These are phyloP conservation scores for Heritiera littoralis DNA, from an alignment of 345 rosid species.

Conservation along the genomic window DNA sequence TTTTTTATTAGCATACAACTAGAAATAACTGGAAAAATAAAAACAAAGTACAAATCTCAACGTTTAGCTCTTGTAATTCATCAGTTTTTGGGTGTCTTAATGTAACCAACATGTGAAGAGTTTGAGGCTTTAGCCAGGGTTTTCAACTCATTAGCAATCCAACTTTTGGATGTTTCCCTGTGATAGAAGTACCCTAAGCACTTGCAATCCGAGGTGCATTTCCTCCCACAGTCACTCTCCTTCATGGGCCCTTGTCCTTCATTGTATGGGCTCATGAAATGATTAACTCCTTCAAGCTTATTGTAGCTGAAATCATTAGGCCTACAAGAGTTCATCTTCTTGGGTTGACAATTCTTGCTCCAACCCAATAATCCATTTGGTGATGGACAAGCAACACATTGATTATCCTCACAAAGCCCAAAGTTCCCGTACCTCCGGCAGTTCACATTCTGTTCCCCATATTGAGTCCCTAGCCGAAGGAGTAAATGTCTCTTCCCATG, in stretches of 20 bases:
- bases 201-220: slow-evolving; percentile 57
- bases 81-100: slow-evolving; percentile 34
- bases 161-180: slow-evolving; percentile 43
- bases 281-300: slow-evolving; percentile 54
- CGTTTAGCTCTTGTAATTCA: not conserved
- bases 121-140: slow-evolving; percentile 40
- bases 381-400: slow-evolving; percentile 57
- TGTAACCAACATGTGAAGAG: slow-evolving; percentile 39
- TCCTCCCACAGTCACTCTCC: slow-evolving; percentile 46
- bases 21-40: not conserved
- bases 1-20: not conserved
- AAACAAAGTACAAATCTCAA: not conserved
- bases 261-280: slow-evolving; percentile 47
- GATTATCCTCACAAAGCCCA: slow-evolving; percentile 50
- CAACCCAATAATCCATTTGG: slow-evolving; percentile 44
- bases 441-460: slow-evolving; percentile 40
- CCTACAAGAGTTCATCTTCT: slow-evolving; percentile 34
- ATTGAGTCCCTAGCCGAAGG: slow-evolving; percentile 31
- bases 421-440: slow-evolving; percentile 47
- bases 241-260: slow-evolving; percentile 39
- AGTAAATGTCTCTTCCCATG: slow-evolving; percentile 46
- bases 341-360: slow-evolving; percentile 37
- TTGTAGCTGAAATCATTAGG: slow-evolving; percentile 37
- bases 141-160: slow-evolving; percentile 60
- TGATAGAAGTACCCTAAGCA: slow-evolving; percentile 63